Conservation (phyloP, 805 yeast genomes). For the Pichia sporocuriosa region DNA sequence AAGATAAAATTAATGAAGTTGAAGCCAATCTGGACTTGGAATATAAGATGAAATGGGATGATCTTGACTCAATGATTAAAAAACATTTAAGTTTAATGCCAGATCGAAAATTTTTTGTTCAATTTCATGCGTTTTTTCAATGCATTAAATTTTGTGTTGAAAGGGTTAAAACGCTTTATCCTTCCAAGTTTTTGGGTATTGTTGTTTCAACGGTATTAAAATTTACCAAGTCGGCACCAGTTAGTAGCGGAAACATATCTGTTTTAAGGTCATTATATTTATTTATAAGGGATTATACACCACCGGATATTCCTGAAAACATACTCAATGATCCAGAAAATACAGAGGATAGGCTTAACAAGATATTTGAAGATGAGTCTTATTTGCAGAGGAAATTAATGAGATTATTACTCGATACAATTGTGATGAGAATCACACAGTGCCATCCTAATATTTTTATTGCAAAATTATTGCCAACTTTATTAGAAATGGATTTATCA, state of each 20-base stretch:
- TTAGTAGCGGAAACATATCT: slow-evolving; percentile 23
- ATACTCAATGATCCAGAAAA: slow-evolving; percentile 27
- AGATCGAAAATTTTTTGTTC: slow-evolving; percentile 14
- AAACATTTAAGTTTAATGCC: not conserved
- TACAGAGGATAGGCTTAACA: slow-evolving; percentile 31
- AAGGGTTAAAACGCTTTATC: slow-evolving; percentile 61
- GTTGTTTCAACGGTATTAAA: slow-evolving; percentile 53
- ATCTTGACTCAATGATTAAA: not conserved
- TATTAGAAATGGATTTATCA: not conserved
- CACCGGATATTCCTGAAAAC: slow-evolving; percentile 37
- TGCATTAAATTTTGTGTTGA: slow-evolving; percentile 51
- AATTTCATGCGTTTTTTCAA: slow-evolving; percentile 63
- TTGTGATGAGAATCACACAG: slow-evolving; percentile 23
- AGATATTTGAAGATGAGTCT: slow-evolving; percentile 47
- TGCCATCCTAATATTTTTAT: not conserved
- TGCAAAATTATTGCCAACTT: slow-evolving; percentile 1
- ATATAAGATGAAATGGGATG: slow-evolving; percentile 13
- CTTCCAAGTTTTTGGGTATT: slow-evolving; percentile 74
- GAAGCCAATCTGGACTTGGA: slow-evolving; percentile 1
- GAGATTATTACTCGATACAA: slow-evolving; percentile 49
- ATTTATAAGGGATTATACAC: slow-evolving; percentile 52
- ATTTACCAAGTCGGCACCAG: slow-evolving; percentile 38
- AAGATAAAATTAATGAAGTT: not conserved
- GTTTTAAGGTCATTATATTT: slow-evolving; percentile 57
- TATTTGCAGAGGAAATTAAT: slow-evolving; percentile 60